These are phyloP conservation scores for Calonectria leucothoes DNA, from an alignment of 2,329 filamentous ascomycete genomes.

Conservation along the genomic window DNA sequence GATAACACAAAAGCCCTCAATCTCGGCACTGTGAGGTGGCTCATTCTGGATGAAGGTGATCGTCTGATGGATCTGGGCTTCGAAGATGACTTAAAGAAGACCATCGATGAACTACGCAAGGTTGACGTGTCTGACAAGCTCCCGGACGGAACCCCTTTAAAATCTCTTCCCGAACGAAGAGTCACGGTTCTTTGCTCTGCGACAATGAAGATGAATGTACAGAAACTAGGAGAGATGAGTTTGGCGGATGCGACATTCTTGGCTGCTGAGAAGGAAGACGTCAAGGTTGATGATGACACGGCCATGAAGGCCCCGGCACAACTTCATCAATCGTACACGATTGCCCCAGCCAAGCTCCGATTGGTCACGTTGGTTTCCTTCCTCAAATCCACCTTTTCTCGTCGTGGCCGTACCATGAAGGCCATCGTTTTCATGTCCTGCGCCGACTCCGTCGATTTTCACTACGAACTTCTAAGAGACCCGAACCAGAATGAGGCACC, in stretches of 20 bases:
- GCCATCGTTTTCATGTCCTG: conserved; percentile 97
- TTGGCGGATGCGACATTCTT: conserved; percentile 93
- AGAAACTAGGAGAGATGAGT: conserved; percentile 93
- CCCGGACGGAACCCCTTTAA: conserved; percentile 67
- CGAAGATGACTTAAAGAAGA: conserved; percentile 90
- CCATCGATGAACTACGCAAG: conserved; percentile 82
- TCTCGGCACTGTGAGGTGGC: conserved; percentile 89
- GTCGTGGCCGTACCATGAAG: conserved; percentile 94
- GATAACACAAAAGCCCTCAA: conserved; percentile 92
- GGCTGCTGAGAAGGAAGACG: conserved; percentile 69
- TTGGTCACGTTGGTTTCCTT: conserved; percentile 88
- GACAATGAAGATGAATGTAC: conserved; percentile 98
- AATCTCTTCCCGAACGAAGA: conserved; percentile 78
- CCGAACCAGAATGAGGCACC: conserved; percentile 45
- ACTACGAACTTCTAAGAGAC: conserved; percentile 82
- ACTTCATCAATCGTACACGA: conserved; percentile 89
- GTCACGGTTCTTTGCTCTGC: conserved; percentile 94
- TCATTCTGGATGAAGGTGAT: conserved; percentile 96
- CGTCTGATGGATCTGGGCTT: conserved; percentile 99
- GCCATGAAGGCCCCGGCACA: conserved; percentile 87
- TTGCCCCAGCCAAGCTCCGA: conserved; percentile 89
- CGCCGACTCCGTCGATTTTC: conserved; percentile 96
- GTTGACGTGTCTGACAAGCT: conserved; percentile 69
- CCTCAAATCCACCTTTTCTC: conserved; percentile 87
- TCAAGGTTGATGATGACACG: conserved; percentile 58